phyloP scores from a whole-genome alignment of 495 filamentous ascomycete species.

The Talaromyces ruber region DNA sequence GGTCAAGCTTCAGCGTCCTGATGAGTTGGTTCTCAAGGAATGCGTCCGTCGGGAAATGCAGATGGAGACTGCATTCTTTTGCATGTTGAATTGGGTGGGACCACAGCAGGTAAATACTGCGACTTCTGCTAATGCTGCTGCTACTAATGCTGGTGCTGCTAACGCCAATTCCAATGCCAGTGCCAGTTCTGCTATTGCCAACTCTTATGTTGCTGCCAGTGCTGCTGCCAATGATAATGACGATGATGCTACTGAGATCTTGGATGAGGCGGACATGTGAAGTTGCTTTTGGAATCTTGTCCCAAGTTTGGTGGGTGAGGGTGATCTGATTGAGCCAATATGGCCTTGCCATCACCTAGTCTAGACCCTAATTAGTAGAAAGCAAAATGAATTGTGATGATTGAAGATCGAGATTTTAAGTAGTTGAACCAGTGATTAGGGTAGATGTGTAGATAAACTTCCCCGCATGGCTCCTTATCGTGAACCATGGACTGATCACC shows the following conservation, averaged over 20 bases:
- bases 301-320: neutral
- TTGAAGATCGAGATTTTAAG: neutral
- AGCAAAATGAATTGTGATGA: neutral
- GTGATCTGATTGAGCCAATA: neutral
- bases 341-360: neutral
- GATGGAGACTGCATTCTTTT: slow-evolving; percentile 17
- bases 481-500: too few species aligned
- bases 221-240: neutral
- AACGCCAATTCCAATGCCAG: neutral
- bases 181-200: too few species aligned
- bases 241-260: neutral
- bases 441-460: neutral
- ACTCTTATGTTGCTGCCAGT: neutral
- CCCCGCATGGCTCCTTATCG: neutral
- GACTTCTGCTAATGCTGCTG: neutral
- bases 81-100: neutral
- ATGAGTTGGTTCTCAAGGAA: slow-evolving; percentile 49
- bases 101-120: neutral
- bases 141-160: neutral
- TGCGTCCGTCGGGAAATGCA: slow-evolving; percentile 33
- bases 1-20: slow-evolving; percentile 38
- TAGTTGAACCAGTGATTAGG: neutral
- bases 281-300: neutral
- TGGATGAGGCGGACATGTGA: neutral
- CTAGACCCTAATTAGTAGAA: neutral